These are phyloP conservation scores for Hirschioporus abietinus DNA, from an alignment of 768 basidiomycete species.

Conservation along the genomic window DNA sequence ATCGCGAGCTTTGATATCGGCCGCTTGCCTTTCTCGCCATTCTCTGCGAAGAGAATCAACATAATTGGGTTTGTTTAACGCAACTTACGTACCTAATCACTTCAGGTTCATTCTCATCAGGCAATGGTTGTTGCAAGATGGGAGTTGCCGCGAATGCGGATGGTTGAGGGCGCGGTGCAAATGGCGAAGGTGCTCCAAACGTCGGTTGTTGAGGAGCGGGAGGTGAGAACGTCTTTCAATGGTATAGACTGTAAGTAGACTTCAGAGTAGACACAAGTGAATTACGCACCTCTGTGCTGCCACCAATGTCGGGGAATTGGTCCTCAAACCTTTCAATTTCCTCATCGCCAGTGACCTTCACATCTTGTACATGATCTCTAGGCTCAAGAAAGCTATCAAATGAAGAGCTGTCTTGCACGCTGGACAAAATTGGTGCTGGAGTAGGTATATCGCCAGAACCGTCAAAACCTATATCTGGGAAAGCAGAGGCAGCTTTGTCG, in stretches of 20 bases:
- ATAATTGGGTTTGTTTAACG: neutral
- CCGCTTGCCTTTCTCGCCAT: constrained; percentile 85
- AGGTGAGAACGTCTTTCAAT: constrained; percentile 30
- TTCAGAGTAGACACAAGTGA: constrained; percentile 1
- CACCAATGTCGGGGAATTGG: constrained; percentile 78
- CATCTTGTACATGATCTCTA: constrained; percentile 39
- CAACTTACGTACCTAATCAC: constrained; percentile 65
- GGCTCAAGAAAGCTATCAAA: constrained; percentile 59
- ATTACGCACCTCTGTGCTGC: constrained; percentile 31
- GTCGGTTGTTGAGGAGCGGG: constrained; percentile 25
- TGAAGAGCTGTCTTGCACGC: constrained; percentile 43
- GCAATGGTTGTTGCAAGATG: constrained; percentile 57
- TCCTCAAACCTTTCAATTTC: constrained; percentile 82
- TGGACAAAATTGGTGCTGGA: constrained; percentile 19
- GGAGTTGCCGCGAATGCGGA: constrained; percentile 69
- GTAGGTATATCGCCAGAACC: constrained; percentile 51
- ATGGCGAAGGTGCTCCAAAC: constrained; percentile 45
- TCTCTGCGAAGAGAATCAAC: constrained; percentile 39
- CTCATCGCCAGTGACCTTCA: constrained; percentile 81
- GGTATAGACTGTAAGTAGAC: neutral
- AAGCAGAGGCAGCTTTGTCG: constrained; percentile 74
- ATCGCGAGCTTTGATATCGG: constrained; percentile 79
- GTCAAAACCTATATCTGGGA: constrained; percentile 81
- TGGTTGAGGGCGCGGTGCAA: constrained; percentile 73
- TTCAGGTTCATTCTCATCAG: constrained; percentile 75